These are phyloP conservation scores for Talinum fruticosum DNA, from an alignment of 148 eudicot genomes.

Conservation along the genomic window DNA sequence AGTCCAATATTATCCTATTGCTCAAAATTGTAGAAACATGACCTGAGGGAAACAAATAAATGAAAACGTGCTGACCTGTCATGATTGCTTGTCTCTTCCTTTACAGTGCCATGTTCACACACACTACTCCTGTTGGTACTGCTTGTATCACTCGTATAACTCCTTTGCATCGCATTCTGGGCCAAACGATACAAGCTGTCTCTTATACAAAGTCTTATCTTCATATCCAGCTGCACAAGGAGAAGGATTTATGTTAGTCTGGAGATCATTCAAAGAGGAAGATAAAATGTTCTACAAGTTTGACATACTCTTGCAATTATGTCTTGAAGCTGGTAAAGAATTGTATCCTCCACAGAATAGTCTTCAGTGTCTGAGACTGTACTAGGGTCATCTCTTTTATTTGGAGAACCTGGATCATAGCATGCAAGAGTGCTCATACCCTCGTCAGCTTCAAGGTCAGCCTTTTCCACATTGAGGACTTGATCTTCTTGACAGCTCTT, in stretches of 20 bases:
- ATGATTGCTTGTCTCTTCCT: slow-evolving; percentile 38
- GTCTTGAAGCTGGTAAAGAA: slow-evolving; percentile 60
- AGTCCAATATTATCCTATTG: background rate
- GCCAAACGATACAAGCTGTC: slow-evolving; percentile 83
- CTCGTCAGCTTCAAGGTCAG: slow-evolving; percentile 39
- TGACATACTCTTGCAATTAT: slow-evolving; percentile 50
- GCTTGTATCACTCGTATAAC: slow-evolving; percentile 44
- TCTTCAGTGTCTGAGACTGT: slow-evolving; percentile 36
- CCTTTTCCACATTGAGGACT: slow-evolving; percentile 30
- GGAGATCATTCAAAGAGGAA: background rate
- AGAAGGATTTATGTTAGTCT: background rate
- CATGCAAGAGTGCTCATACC: slow-evolving; percentile 26
- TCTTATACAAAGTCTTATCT: slow-evolving; percentile 56
- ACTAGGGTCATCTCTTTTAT: slow-evolving; percentile 38
- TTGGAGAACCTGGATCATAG: slow-evolving; percentile 40
- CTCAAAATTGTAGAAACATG: background rate
- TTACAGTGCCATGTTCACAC: slow-evolving; percentile 25
- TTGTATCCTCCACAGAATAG: slow-evolving; percentile 48
- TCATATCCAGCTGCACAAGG: slow-evolving; percentile 60
- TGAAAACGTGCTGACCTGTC: slow-evolving; percentile 50
- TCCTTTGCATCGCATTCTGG: slow-evolving; percentile 66
- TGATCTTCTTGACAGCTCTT: slow-evolving; percentile 26
- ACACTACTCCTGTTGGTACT: slow-evolving; percentile 30
- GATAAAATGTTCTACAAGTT: slow-evolving; percentile 10
- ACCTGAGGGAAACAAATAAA: background rate